Base-by-base conservation (phyloP, 768 basidiomycete genomes). In the Panaeolus cyanescens region DNA sequence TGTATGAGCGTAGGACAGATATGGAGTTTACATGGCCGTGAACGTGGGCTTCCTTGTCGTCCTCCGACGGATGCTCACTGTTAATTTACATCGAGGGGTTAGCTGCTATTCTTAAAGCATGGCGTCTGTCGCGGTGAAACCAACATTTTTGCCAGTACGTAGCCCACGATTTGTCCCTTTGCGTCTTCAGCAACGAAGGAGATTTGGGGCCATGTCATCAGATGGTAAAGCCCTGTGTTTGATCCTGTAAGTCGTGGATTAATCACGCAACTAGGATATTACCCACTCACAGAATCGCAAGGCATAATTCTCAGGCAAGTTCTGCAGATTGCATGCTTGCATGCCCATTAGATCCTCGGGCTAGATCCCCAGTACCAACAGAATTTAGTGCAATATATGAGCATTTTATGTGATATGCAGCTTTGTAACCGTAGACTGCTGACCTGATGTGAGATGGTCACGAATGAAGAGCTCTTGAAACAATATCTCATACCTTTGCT, bases 11-110 rank as follows among this genome's bases (percentile, higher is more conserved):
- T 32, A 98, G 78, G 2, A 99, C 96, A 0, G 95, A 96, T 70
- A 99, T 98, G 4, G 96, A 97, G 13, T 95, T 99, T 70, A 99
- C 93, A 69, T 99, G 96, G 0, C 96, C 96, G 64, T 95, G 91
- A 0, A 85, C 80, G 22, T 86, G 83, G 22, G 83, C 81, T 1
- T 82, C 81, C 28, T 87, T 85, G 55, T 85, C 86, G 59, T 83
- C 83, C 53, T 83, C 83, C 22, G 62, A 62, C 34, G 72, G 72
- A 62, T 78, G 78, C 17, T 80, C 79, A 32, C 74, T 77, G 39
- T 15, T 28, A 19, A 6, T n/a, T 19, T 40, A n/a, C 20, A n/a
- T 17, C 13, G 54, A n/a, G 28, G 36, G n/a, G 57, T 36, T 28
- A 62, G 20, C 19, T 31, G 59, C 20, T 39, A n/a, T 30, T 25